Percentiles rank a stretch among this genome's conserved stretches.
Evolutionary conservation across 306 rosid species (phyloP).

Genomic region (Cicer chorassanicum): DNA sequence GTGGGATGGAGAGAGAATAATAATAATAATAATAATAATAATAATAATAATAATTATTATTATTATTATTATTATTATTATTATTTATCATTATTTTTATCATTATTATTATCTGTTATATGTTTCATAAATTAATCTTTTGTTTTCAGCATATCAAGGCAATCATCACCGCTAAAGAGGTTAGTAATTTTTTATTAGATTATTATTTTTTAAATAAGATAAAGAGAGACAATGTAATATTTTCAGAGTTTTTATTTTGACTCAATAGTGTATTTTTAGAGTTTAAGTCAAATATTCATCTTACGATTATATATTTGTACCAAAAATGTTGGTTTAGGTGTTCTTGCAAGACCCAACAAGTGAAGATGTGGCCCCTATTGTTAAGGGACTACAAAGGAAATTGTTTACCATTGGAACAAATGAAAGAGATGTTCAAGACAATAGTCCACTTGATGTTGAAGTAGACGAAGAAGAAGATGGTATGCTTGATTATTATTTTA

Average conservation of each 20-base stretch:
- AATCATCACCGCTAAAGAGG: constrained; percentile 81
- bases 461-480: constrained; percentile 68
- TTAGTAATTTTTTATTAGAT: constrained; percentile 34
- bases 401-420: constrained; percentile 46
- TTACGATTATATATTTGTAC: neutral
- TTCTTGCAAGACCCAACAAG: constrained; percentile 68
- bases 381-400: constrained; percentile 68
- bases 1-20: no score
- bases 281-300: neutral
- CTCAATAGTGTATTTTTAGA: neutral
- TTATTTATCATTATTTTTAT: no score
- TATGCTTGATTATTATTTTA: constrained; percentile 41
- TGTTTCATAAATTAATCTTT: constrained; percentile 9
- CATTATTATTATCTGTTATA: neutral
- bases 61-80: no score
- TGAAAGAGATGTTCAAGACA: constrained; percentile 43
- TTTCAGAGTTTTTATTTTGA: neutral
- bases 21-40: no score
- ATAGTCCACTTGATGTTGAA: constrained; percentile 50
- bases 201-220: neutral
- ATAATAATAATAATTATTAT: no score
- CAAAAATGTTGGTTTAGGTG: constrained; percentile 55
- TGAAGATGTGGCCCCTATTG: constrained; percentile 67
- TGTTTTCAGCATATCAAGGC: constrained; percentile 72
- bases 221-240: neutral